These are phyloP conservation scores for Volutella citrinella DNA, from an alignment of 2,329 filamentous ascomycete species.

Conservation along the genomic window DNA sequence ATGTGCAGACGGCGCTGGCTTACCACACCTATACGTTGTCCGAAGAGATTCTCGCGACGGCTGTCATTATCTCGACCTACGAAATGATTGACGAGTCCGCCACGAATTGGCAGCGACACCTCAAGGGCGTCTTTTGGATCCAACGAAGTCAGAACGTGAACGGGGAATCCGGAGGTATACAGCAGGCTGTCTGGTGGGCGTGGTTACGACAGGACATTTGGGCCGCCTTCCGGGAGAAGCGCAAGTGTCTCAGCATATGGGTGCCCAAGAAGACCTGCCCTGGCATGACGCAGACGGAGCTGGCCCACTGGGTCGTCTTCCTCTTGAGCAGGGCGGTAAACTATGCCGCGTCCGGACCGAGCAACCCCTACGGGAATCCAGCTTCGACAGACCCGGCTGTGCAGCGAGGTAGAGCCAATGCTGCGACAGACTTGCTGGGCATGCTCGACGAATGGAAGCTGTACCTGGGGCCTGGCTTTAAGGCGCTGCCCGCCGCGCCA, in stretches of 20 bases:
- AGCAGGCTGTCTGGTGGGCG: constrained; percentile 61
- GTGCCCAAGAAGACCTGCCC: constrained; percentile 45
- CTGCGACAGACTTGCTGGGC: constrained; percentile 19
- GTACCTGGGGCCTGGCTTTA: constrained; percentile 35
- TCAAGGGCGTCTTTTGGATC: constrained; percentile 65
- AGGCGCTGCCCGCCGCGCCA: constrained; percentile 33
- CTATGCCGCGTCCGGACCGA: constrained; percentile 42
- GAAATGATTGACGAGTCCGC: constrained; percentile 61
- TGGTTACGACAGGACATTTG: constrained; percentile 64
- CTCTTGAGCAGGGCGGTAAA: constrained; percentile 56
- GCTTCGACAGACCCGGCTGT: constrained; percentile 6
- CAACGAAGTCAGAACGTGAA: constrained; percentile 59
- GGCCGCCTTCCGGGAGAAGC: constrained; percentile 58
- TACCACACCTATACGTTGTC: constrained; percentile 56
- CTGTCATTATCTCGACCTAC: constrained; percentile 60
- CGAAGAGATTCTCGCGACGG: constrained; percentile 56
- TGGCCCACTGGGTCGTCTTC: constrained; percentile 52
- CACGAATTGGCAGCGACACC: constrained; percentile 56
- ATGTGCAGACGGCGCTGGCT: constrained; percentile 55
- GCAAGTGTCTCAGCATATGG: constrained; percentile 57
- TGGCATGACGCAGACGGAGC: constrained; percentile 47
- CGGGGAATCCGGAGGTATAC: constrained; percentile 53
- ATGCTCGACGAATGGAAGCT: constrained; percentile 31
- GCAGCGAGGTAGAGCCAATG: constrained; percentile 32
- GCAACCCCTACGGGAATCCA: constrained; percentile 8